Evolutionary conservation across 352 stramenopile species (phyloP).

Genomic region (Aphanomyces invadans): DNA sequence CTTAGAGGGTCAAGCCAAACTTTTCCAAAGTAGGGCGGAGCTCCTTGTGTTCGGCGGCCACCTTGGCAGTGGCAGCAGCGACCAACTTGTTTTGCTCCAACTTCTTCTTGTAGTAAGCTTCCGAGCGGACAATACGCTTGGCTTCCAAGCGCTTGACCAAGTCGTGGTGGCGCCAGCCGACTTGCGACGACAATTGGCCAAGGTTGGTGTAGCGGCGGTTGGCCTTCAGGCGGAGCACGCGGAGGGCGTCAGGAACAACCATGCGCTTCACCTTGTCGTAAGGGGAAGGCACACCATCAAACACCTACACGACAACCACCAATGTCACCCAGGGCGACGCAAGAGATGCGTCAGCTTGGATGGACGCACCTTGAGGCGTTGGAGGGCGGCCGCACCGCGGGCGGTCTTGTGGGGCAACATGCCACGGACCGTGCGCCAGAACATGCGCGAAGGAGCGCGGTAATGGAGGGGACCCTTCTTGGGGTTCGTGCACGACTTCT

Average conservation of each 20-base stretch:
- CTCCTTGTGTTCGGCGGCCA: constrained; percentile 73
- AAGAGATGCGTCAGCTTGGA: background rate
- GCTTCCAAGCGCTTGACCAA: constrained; percentile 92
- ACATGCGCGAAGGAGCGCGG: constrained; percentile 93
- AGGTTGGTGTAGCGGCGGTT: constrained; percentile 93
- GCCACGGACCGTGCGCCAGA: constrained; percentile 89
- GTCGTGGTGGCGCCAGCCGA: constrained; percentile 96
- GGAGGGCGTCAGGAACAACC: constrained; percentile 95
- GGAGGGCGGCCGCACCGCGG: constrained; percentile 92
- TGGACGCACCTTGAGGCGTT: constrained; percentile 85
- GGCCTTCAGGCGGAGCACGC: constrained; percentile 91
- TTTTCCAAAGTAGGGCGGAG: constrained; percentile 80
- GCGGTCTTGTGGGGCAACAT: constrained; percentile 99
- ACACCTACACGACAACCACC: constrained; percentile 65
- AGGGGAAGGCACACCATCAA: constrained; percentile 97
- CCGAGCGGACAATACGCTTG: constrained; percentile 90
- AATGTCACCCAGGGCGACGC: background rate
- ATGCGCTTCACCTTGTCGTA: constrained; percentile 99
- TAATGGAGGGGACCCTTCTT: constrained; percentile 96
- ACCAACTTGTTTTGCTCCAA: constrained; percentile 85
- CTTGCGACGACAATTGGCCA: constrained; percentile 89
- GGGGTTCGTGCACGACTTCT: constrained; percentile 98
- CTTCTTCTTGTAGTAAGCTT: constrained; percentile 98
- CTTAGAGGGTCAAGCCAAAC: constrained; percentile 65
- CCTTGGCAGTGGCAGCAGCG: constrained; percentile 84